Evolutionary conservation across 2,329 filamentous ascomycete species (phyloP).

Genomic region (Metarhizium brunneum): DNA sequence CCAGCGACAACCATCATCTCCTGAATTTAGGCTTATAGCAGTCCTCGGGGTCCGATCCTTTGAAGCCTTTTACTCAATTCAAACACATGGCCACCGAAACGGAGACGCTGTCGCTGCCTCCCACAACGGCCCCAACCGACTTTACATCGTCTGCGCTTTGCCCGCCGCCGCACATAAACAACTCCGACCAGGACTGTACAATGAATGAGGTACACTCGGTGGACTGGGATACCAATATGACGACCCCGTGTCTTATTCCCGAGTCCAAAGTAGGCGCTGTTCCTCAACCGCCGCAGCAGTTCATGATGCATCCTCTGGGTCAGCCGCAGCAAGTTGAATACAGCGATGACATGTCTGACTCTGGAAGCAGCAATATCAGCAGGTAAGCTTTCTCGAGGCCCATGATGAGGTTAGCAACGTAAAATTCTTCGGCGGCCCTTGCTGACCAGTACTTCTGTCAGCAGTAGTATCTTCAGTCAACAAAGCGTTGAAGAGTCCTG

Average conservation of each 20-base stretch:
- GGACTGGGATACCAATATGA: slow-evolving; percentile 23
- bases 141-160: slow-evolving; percentile 18
- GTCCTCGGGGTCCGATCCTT: background rate
- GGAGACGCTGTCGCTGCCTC: slow-evolving; percentile 21
- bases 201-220: slow-evolving; percentile 8
- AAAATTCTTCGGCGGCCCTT: background rate
- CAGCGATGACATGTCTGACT: slow-evolving; percentile 9
- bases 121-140: slow-evolving; percentile 22
- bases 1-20: background rate
- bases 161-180: slow-evolving; percentile 9
- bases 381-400: background rate
- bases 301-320: slow-evolving; percentile 1
- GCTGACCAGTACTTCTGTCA: background rate
- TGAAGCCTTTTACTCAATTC: background rate
- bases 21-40: background rate
- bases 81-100: slow-evolving; percentile 22
- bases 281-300: background rate
- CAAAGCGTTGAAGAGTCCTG: slow-evolving; percentile 28
- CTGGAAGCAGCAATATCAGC: slow-evolving; percentile 7
- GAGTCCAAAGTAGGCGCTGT: background rate
- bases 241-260: slow-evolving; percentile 7
- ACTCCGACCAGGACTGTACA: slow-evolving; percentile 7
- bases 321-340: slow-evolving; percentile 1
- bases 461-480: slow-evolving; percentile 6
- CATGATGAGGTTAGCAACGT: background rate